phyloP scores from a whole-genome alignment of 108 stramenopile species.

The Cyclostephanos invisitatus region DNA sequence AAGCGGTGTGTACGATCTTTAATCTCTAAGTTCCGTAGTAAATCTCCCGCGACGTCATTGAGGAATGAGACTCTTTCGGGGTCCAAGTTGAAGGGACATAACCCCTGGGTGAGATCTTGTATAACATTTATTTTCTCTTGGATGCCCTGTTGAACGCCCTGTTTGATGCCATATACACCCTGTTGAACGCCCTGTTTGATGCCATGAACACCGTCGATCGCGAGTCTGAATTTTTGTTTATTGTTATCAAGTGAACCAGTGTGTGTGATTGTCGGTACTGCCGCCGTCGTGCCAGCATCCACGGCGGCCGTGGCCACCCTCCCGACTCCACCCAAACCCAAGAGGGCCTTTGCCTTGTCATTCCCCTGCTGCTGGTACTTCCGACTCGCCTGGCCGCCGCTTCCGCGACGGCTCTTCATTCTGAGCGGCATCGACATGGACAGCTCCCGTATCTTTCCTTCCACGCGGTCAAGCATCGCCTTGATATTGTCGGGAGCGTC shows the following conservation, averaged over 20 bases:
- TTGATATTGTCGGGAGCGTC: slow-evolving; percentile 33
- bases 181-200: background rate
- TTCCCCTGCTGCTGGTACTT: slow-evolving; percentile 16
- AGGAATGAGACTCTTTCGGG: background rate
- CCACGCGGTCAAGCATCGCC: slow-evolving; percentile 35
- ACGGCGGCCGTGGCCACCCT: slow-evolving; percentile 8
- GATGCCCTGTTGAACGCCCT: background rate
- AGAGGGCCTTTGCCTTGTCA: slow-evolving; percentile 13
- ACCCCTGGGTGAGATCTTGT: background rate
- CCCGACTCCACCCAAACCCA: slow-evolving; percentile 14
- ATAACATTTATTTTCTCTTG: too few relatives aligned
- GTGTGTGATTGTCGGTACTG: background rate
- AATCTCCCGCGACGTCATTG: background rate
- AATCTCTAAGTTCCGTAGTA: background rate
- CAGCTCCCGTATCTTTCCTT: slow-evolving; percentile 28
- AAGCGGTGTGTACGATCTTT: background rate
- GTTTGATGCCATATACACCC: background rate
- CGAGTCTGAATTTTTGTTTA: background rate
- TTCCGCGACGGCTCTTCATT: background rate
- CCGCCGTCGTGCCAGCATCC: background rate
- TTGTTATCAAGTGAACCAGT: background rate
- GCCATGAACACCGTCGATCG: background rate
- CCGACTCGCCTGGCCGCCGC: too few relatives aligned
- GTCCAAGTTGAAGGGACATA: background rate
- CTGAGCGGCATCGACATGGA: slow-evolving; percentile 8